Evolutionary conservation across 768 basidiomycete genomes (phyloP), one percentile per base, ranked within the genome.

Genomic region (Crepidotus variabilis): DNA sequence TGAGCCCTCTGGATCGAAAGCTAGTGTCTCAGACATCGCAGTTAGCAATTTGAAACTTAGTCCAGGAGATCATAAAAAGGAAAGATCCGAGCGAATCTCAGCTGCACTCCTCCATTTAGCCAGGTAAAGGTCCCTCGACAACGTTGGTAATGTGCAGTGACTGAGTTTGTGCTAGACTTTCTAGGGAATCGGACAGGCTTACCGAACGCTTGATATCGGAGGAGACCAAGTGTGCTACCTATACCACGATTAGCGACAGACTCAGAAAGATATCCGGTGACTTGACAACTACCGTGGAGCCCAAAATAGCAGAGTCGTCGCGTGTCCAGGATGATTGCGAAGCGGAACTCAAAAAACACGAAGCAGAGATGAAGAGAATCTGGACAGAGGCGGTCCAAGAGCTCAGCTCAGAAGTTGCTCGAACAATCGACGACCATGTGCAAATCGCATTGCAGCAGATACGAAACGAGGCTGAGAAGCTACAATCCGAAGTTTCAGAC

Each of bases 351-450:
- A 75, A 79, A 52, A 67, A 69, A 48, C 74, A 69, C 51, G 65
- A 72, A 36, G 63, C 67, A 47, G 73, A 72, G 13, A 72, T 81
- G n/a, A 75, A 73, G 51, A 58, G 64, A 23, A 61, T 81, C 43
- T 84, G 83, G 82, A 71, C 70, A 56, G 68, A 75, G 34, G 67
- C 76, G n/a, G 77, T 83, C 50, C 69, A 75, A 35, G 52, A 69
- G 20, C 69, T 82, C 52, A 66, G 73, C 18, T 63, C 63, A 16
- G 78, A 80, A 33, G 74, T 81, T 46, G 72, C 67, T 60, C 68
- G 67, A 58, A 66, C 62, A 35, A 68, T 82, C 54, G 72, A 75
- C 55, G 55, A 52, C 11, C 61, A 62, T 53, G 60, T 76, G 18
- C 67, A 68, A 55, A 58, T 60, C 9, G 75, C 75, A 2, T 60